Base-by-base conservation (phyloP, 352 stramenopile genomes). In the Phytophthora sansomeana region DNA sequence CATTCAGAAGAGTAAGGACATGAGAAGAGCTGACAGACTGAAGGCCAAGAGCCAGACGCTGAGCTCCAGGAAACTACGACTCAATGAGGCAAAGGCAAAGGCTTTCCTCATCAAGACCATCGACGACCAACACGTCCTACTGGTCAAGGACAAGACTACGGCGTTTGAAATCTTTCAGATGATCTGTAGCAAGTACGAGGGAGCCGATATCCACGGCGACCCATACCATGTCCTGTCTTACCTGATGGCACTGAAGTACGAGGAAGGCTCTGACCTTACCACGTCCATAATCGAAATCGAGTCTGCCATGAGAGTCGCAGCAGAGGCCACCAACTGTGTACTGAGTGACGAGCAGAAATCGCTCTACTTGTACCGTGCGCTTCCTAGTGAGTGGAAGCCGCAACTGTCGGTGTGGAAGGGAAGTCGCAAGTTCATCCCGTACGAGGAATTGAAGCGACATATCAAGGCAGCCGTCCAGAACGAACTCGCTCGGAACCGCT, bases 101-200 rank as follows among this genome's bases (percentile, higher is more conserved):
- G 35, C 26, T 10, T 69, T 54, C 46, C 29, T 69, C 6, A 54
- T 69, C 48, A 44, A 44, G 11, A 44, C 38, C 11, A 44, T 44
- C 16, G 44, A 69, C 46, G 50, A 63, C 17, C 32, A 50, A 35
- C 44, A 69, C 21, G 33, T 69, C 8, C 52, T 63, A 2, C 28
- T 69, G 26, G 51, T 69, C 36, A 48, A 50, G 14, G 36, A 69
- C 6, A 63, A 53, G 35, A 32, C 19, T 24, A 63, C 55, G 14
- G 32, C 55, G 21, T 67, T 43, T 30, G 59, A 55, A 19, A 67
- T 61, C 26, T 67, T 44, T 24, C 39, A 67, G 29, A 51, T 30
- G 14, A n/a, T 67, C 21, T 38, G 58, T 19, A 19, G 42, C 16
- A 26, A 29, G n/a, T 60, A 67, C 41, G 58, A 67, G 17, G 58